Base-by-base conservation (phyloP, 257 asterid genomes). In the Fraxinus cuspidata region DNA sequence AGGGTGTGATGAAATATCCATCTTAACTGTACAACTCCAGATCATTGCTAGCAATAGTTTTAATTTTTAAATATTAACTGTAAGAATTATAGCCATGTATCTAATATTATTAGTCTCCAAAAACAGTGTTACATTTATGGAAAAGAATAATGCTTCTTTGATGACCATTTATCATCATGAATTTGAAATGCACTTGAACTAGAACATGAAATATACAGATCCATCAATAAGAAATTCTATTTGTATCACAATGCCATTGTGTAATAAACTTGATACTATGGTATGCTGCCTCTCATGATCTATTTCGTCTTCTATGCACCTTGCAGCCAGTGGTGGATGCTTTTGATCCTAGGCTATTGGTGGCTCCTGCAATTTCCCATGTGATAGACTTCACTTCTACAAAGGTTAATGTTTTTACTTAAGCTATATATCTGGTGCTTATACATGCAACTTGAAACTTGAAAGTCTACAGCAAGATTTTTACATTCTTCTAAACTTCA, bases 301-400 rank as follows among this genome's bases (percentile, higher is more conserved):
- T 66, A 40, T 68, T 42, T 81, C 78, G 7, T 71, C 35, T 42
- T 60, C 68, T 82, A 71, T 70, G 78, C 49, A 77, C 74, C 66
- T 75, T 81, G 79, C 91, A 89, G 92, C 92, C 92, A 74, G 92
- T 89, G 70, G 92, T 89, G 81, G 99, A 96, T 87, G 98, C 98
- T 83, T 96, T 96, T 73, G 99, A 96, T 88, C 94, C 97, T 74
- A 89, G 99, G 84, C 82, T 93, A 79, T 86, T 96, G 91, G 99
- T 96, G 82, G 96, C 99, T 66, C 99, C 99, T 47, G 97, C 97
- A 65, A 81, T 92, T 71, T 90, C 97, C 44, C 99, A 96, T 83
- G 84, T 91, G 78, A 82, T 96, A 82, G 90, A 89, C 81, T 89
- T 89, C 81, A 87, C 88, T 73, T 78, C 91, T 58, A 76, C 86